Evolutionary conservation across 176 grass and related monocot genomes (phyloP), one percentile per base, ranked within the genome.

Genomic region (Metroxylon sagu): DNA sequence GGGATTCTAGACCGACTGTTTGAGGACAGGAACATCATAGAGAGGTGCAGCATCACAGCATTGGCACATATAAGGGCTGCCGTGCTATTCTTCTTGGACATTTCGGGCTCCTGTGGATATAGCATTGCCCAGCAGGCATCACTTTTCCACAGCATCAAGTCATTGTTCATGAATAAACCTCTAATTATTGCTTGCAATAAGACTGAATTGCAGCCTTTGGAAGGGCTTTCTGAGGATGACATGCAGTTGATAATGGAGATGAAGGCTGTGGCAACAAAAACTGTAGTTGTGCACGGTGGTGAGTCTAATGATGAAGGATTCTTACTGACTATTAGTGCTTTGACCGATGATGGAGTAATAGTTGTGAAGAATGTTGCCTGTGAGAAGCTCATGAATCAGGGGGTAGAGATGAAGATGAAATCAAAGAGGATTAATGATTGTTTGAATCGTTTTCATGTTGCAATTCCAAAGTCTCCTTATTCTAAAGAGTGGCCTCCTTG

Each of bases 81-180:
- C 3, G 80, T 77, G 26, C 60, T 83, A 26, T 83, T 77, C 68
- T 77, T 64, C 64, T 67, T 90, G 61, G 87, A 90, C 49, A 76
- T 86, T 31, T 91, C 83, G 48, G 87, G 79, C 17, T 86, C 87
- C 21, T 91, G 87, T 83, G 87, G 87, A 3, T 91, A 91, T 68
- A 80, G 55, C 29, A 83, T 91, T 17, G 76, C 59, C 6, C 87
- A 91, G 57, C 87, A 91, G 72, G 79, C 79, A 51, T 79, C 83
- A 52, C 83, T 91, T 51, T 91, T 91, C 52, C 87, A 77, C 61
- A 91, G 87, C 64, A 86, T 90, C 35, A 90, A 90, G 73, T 83
- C 75, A 23, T 52, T 90, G 60, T 86, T 90, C 73, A 82, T 90
- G 79, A 86, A 83, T 53, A 90, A 90, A 68, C 87, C 83, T 31